Conservation (phyloP, 2,329 filamentous ascomycete genomes). For the Verticillium zaregamsianum region DNA sequence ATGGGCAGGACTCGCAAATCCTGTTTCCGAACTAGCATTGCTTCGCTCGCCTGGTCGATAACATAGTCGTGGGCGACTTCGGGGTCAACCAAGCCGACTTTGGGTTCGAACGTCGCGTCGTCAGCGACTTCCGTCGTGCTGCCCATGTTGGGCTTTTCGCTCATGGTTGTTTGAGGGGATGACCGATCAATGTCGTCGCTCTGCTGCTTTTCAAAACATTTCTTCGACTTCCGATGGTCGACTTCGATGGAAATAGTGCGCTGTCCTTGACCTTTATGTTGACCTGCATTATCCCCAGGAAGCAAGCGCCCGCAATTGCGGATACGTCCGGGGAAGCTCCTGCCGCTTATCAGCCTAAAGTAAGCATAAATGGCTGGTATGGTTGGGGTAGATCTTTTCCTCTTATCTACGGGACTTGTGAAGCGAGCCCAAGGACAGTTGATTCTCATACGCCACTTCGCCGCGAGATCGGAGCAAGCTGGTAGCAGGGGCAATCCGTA, state of each 20-base stretch:
- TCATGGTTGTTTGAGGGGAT: background rate
- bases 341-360: background rate
- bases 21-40: conserved; percentile 18
- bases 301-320: background rate
- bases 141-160: background rate
- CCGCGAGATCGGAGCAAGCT: no score
- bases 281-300: no score
- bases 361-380: background rate
- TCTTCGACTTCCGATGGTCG: background rate
- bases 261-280: background rate
- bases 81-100: conserved; percentile 7
- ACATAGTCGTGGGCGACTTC: conserved; percentile 11
- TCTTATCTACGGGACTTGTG: background rate
- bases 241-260: background rate
- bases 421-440: background rate
- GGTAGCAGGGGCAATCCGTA: no score
- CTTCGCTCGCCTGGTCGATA: conserved; percentile 14
- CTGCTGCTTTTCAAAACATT: background rate
- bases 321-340: background rate
- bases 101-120: background rate
- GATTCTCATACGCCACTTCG: no score
- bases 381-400: background rate
- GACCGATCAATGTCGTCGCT: no score
- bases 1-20: conserved; percentile 28
- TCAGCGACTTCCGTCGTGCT: background rate